Conservation (phyloP, 495 filamentous ascomycete genomes). For the Lasiosphaeris hirsuta region DNA sequence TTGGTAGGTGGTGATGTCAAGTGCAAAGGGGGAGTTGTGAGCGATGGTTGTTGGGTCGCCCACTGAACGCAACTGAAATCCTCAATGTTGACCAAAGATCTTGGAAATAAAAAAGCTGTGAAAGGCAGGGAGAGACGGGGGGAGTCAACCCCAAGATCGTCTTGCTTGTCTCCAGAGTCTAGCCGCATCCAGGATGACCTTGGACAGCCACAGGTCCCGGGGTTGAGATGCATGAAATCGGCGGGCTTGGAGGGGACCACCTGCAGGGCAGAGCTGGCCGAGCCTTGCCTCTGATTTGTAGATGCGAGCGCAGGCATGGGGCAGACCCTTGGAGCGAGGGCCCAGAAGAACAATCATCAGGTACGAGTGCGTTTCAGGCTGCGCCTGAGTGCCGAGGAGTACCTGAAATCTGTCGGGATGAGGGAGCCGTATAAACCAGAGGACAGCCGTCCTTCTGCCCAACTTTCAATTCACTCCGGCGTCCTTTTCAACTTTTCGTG, state of each 20-base stretch:
- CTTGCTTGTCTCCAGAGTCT: not conserved
- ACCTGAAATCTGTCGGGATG: conserved; percentile 7
- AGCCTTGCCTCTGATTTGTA: conserved; percentile 13
- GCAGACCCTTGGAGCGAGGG: conserved; percentile 3
- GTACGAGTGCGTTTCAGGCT: conserved; percentile 22
- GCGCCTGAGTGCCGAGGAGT: conserved; percentile 18
- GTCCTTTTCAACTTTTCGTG: not conserved
- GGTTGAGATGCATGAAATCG: conserved; percentile 19
- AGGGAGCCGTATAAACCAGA: conserved; percentile 11
- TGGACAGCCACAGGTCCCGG: not conserved
- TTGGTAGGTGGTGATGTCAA: too few species aligned
- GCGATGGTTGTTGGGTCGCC: too few species aligned
- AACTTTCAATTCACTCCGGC: not conserved
- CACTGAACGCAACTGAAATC: too few species aligned
- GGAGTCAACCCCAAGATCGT: conserved; percentile 10
- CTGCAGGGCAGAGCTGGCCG: conserved; percentile 5
- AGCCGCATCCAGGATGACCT: not conserved
- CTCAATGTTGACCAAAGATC: too few species aligned
- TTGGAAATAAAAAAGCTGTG: not conserved
- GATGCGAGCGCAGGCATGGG: not conserved
- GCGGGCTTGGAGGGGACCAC: not conserved
- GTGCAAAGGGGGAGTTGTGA: too few species aligned
- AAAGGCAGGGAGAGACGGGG: not conserved
- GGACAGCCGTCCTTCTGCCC: not conserved
- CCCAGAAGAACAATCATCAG: conserved; percentile 2